Conservation (phyloP, 1,139 yeast species). For the Zygosaccharomyces pseudobailii region DNA sequence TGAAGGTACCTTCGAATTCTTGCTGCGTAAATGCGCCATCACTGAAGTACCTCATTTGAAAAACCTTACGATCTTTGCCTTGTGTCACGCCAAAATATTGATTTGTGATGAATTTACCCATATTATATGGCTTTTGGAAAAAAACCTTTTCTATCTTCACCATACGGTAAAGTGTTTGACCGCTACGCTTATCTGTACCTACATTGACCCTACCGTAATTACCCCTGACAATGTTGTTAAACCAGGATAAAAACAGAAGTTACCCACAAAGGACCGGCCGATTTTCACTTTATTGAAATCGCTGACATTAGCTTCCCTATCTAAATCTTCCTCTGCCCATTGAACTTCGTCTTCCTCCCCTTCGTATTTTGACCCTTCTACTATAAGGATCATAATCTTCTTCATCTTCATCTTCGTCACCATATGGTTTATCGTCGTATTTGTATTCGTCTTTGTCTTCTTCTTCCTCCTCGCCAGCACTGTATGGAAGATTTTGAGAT, state of each 20-base stretch:
- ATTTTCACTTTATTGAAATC: slow-evolving; percentile 70
- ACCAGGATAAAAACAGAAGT: slow-evolving; percentile 78
- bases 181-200: slow-evolving; percentile 61
- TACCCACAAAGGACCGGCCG: slow-evolving; percentile 71
- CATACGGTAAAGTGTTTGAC: slow-evolving; percentile 71
- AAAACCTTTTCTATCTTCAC: slow-evolving; percentile 70
- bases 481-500: slow-evolving; percentile 41
- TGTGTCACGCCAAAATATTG: slow-evolving; percentile 51
- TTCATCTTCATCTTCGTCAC: slow-evolving; percentile 36
- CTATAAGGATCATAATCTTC: slow-evolving; percentile 39
- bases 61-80: slow-evolving; percentile 58
- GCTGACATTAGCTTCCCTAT: slow-evolving; percentile 40
- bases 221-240: slow-evolving; percentile 62
- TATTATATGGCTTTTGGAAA: slow-evolving; percentile 52
- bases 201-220: slow-evolving; percentile 80
- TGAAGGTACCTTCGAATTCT: slow-evolving; percentile 70
- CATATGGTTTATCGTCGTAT: slow-evolving; percentile 25
- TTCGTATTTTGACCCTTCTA: slow-evolving; percentile 28
- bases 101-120: slow-evolving; percentile 54
- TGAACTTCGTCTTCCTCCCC: slow-evolving; percentile 40
- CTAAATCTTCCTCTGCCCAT: slow-evolving; percentile 42
- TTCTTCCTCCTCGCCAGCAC: slow-evolving; percentile 38
- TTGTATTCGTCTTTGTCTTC: slow-evolving; percentile 37
- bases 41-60: slow-evolving; percentile 73
- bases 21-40: slow-evolving; percentile 64